A percentile compares a stretch with the other conserved stretches of the same genome.
Conservation (phyloP, 2,329 filamentous ascomycete species). For the Phaeosphaeriaceae sp. region DNA sequence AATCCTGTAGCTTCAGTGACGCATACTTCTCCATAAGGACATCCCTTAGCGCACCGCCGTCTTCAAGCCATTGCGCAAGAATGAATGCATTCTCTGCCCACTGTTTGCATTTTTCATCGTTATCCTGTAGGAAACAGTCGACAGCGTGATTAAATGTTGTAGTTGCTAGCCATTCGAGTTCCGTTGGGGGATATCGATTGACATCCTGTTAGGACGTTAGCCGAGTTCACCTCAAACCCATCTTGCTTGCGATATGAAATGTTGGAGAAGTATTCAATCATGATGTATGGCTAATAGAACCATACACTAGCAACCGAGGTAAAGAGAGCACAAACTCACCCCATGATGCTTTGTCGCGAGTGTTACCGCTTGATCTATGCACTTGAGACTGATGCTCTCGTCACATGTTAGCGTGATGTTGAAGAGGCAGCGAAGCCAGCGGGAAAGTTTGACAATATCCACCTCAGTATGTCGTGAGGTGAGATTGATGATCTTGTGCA, state of each 20-base stretch:
- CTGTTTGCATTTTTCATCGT: constrained; percentile 61
- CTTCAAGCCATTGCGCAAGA: constrained; percentile 64
- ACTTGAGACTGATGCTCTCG: constrained; percentile 61
- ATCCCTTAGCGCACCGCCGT: constrained; percentile 49
- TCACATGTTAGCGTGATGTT: constrained; percentile 67
- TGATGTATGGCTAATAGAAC: background rate
- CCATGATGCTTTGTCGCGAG: constrained; percentile 36
- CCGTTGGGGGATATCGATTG: constrained; percentile 65
- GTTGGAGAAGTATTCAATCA: constrained; percentile 19
- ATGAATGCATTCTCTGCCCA: constrained; percentile 71
- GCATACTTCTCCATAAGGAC: constrained; percentile 53
- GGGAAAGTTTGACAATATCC: constrained; percentile 67
- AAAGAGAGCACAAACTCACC: constrained; percentile 25
- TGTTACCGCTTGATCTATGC: constrained; percentile 67
- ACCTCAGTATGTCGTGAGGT: constrained; percentile 66
- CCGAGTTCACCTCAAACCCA: constrained; percentile 5
- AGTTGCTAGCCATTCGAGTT: constrained; percentile 78
- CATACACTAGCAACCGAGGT: constrained; percentile 1
- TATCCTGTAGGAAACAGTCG: constrained; percentile 60
- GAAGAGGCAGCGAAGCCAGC: constrained; percentile 81
- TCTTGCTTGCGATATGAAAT: constrained; percentile 18
- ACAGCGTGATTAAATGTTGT: constrained; percentile 68
- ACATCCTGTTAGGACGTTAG: constrained; percentile 45
- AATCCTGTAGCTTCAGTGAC: background rate
- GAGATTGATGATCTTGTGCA: constrained; percentile 73